Conservation (phyloP, 2,329 filamentous ascomycete species). For the Stagonosporopsis tanaceti region DNA sequence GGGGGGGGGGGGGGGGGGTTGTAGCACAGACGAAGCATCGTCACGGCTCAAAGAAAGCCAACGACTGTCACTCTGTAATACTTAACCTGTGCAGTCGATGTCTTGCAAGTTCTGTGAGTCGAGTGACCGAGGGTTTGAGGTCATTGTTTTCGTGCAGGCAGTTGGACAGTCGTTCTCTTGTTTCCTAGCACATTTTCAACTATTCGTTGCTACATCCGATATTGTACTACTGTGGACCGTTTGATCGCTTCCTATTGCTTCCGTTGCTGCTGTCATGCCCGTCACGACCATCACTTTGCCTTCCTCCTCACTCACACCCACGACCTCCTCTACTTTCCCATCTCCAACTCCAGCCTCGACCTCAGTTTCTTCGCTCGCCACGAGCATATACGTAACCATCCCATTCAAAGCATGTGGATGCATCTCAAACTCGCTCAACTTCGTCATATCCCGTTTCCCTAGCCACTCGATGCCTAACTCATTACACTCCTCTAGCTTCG, state of each 20-base stretch:
- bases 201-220: background rate
- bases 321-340: background rate
- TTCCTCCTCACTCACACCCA: background rate
- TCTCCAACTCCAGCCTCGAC: background rate
- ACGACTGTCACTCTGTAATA: too few species aligned
- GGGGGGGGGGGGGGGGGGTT: too few species aligned
- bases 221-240: background rate
- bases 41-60: too few species aligned
- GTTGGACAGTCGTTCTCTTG: background rate
- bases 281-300: background rate
- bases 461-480: slow-evolving; percentile 37
- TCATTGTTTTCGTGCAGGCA: background rate
- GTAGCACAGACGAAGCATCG: background rate
- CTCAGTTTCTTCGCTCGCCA: background rate
- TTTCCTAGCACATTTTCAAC: background rate
- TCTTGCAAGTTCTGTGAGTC: background rate
- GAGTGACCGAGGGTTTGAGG: too few species aligned
- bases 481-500: slow-evolving; percentile 39
- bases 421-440: slow-evolving; percentile 38
- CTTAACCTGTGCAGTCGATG: too few species aligned
- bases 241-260: background rate
- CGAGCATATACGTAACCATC: slow-evolving; percentile 41
- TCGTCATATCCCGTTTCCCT: slow-evolving; percentile 23
- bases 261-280: too few species aligned
- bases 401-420: slow-evolving; percentile 45